Conservation (phyloP, 805 yeast genomes). For the Wickerhamomyces canadensis region DNA sequence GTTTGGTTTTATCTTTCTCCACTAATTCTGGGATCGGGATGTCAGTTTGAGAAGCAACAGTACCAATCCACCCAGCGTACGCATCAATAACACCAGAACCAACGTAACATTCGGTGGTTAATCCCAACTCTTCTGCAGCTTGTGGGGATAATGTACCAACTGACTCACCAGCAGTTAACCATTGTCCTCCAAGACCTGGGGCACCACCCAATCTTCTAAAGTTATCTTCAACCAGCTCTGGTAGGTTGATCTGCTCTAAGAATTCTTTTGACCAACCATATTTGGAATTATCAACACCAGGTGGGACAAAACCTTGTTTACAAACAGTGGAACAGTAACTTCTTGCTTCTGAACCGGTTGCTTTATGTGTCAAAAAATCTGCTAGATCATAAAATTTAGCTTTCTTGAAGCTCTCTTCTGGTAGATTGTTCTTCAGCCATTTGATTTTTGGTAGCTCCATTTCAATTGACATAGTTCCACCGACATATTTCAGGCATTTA, state of each 20-base stretch:
- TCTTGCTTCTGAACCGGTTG: conserved; percentile 83
- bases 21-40: conserved; percentile 42
- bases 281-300: conserved; percentile 79
- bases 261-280: conserved; percentile 91
- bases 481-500: conserved; percentile 81
- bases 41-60: conserved; percentile 87
- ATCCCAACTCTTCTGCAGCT: conserved; percentile 81
- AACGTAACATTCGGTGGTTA: conserved; percentile 73
- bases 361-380: conserved; percentile 86
- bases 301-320: conserved; percentile 92
- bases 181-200: conserved; percentile 64
- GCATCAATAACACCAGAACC: conserved; percentile 98
- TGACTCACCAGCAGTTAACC: conserved; percentile 82
- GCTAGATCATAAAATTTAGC: conserved; percentile 89
- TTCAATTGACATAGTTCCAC: conserved; percentile 96
- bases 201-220: conserved; percentile 82
- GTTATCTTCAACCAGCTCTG: conserved; percentile 71
- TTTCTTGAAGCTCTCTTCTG: conserved; percentile 47
- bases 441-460: conserved; percentile 97
- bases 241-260: conserved; percentile 58
- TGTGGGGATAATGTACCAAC: conserved; percentile 64
- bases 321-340: conserved; percentile 89
- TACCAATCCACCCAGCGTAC: conserved; percentile 98
- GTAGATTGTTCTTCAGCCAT: conserved; percentile 88
- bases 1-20: conserved; percentile 40